Evolutionary conservation across 225 moss, liverwort and hornwort species (phyloP).

Genomic region (Straminergon stramineum): DNA sequence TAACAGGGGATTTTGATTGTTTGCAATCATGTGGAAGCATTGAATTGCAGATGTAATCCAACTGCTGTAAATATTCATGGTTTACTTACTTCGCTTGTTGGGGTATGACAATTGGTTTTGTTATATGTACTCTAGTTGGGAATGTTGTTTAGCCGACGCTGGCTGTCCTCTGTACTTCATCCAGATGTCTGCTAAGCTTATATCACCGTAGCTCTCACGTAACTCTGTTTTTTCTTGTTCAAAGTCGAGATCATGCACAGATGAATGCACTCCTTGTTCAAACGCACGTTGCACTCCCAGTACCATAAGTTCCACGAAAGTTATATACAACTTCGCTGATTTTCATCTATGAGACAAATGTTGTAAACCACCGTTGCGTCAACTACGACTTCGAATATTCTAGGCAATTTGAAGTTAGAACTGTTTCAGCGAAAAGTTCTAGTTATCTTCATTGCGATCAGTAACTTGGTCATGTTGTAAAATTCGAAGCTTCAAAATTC

Average conservation of each 20-base stretch:
- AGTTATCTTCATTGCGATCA: background rate
- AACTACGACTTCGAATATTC: background rate
- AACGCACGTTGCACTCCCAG: accelerated
- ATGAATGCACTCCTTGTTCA: too few relatives aligned
- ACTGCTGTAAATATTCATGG: background rate
- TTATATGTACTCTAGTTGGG: accelerated
- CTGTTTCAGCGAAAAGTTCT: background rate
- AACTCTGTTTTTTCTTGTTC: accelerated
- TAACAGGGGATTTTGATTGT: background rate
- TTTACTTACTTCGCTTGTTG: background rate
- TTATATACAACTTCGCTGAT: too few relatives aligned
- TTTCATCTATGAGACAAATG: too few relatives aligned
- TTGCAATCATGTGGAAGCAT: background rate
- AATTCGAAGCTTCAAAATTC: background rate
- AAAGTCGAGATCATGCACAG: accelerated
- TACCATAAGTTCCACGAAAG: background rate
- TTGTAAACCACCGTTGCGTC: accelerated
- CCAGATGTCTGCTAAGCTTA: accelerated
- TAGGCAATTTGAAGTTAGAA: background rate
- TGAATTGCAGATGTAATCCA: background rate
- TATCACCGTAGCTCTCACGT: accelerated
- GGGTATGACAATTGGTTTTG: too few relatives aligned
- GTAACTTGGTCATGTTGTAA: background rate
- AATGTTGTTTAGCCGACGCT: too few relatives aligned
- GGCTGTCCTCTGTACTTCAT: background rate